Evolutionary conservation across 164 flowering plant genomes (phyloP), one percentile per base, ranked within the genome.

Genomic region (Paratinospora sagittata): DNA sequence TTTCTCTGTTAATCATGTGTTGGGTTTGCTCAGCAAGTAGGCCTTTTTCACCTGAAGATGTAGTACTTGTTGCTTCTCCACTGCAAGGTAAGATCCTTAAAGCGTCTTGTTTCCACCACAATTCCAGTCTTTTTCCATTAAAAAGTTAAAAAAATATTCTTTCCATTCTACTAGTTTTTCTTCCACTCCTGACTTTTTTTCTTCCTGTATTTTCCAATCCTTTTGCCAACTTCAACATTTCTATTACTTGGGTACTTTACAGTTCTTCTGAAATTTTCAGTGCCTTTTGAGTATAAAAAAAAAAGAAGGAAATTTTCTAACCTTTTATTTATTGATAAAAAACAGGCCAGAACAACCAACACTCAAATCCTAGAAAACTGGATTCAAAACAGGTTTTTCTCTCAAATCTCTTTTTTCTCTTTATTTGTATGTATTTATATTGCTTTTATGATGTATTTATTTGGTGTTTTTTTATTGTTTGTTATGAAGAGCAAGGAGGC

Each of bases 321-420:
- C 57, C 66, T 71, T 47, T 70, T 43, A 66, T 47, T 70, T 43
- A 66, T 55, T 43, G 7, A 24, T 67, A 16, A 58, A 63, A 26
- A 17, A 33, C 78, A 80, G 83, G 70, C 76, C 71, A 68, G 65
- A 45, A 61, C 47, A 61, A 65, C 5, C 67, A 62, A 62, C 5
- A 17, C 67, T 16, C 8, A 33, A 6, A 55, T 27, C 27, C 71
- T 27, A 64, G 34, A 30, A 30, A 45, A 41, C 57, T 70, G 36
- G 43, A 49, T 69, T 30, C 81, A 67, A 72, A 72, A 72, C 80
- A 79, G 85, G 83, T 77, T 11, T 21, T 34, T 43, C 17, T 3
- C 17, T 74, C 62, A 1, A 30, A 30, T 37, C 64, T 34, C 27
- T 63, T 27, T 30, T 1, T 30, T 67, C 57, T 27, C 71, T 66